Base-by-base conservation (phyloP, 768 basidiomycete genomes). In the button mushroom (Agaricus bisporus) region DNA sequence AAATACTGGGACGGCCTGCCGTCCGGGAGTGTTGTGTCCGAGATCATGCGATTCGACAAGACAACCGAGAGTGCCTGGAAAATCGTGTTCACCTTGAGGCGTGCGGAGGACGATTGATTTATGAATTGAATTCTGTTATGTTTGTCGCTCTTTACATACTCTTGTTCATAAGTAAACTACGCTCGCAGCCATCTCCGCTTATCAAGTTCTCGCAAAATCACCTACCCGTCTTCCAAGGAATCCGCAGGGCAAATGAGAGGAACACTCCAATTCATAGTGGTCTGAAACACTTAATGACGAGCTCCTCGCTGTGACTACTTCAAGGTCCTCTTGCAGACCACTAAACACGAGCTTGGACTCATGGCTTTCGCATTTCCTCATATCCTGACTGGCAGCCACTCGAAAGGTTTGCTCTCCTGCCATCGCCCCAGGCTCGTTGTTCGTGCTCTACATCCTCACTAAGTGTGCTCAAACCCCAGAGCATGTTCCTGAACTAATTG, bases 1-100 rank as follows among this genome's bases (percentile, higher is more conserved):
- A 35, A 44, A 12, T 49, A 54, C 18, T 56, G 55, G 55, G 32
- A 49, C 8, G 38, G 35, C 2, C 50, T 43, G 10, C 43, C 35
- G 14, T 25, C 3, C 10, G 44, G 37, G 1, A 29, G 44, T 12
- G 44, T 53, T 5, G 44, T 38, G 1, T 18, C 44, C 7, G 18
- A 9, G 6, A 38, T 47, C n/a, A 38, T 46, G 25, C 51, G 51
- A 2, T 53, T 46, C 28, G 44, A 46, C 11, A n/a, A 37, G 12
- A 28, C 44, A 4, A 11, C 41, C 15, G 51, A 53, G 17, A 39
- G 43, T 15, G 51, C 51, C 5, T 45, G 43, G 51, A 38, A 35
- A 5, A 46, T 46, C 17, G 51, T 53, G 37, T 10, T 7, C 8
- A 12, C 36, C 22, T 22, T 53, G 3, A 39, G 14, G 8, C 8